Base-by-base conservation (phyloP, 441 rosid species). In the Gossypium aridum region DNA sequence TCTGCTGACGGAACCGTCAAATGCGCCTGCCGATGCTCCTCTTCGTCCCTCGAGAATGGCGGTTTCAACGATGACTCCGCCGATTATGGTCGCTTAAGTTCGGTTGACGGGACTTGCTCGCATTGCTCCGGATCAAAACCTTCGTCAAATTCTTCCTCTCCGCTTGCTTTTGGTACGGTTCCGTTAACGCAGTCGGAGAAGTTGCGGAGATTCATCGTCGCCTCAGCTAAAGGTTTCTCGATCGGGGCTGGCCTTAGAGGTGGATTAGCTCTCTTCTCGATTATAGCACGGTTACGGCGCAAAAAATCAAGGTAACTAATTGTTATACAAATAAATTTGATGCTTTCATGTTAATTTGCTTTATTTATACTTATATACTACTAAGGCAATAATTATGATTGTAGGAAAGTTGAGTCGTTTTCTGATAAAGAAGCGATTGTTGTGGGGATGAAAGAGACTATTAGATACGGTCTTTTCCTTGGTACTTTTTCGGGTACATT, bases 211-310 rank as follows among this genome's bases (percentile, higher is more conserved):
- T 74, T 90, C 17, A 20, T 94, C 16, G 76, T 84, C 37, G 94
- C 98, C 43, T 86, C 92, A 5, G 81, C 60, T 16, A 94, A 89
- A 84, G 97, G 98, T 45, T 94, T 92, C 89, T 85, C 97, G 17
- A 87, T 94, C 25, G 98, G 98, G 62, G 92, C 97, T n/a, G 98
- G 97, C 17, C 82, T 94, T 61, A 94, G 90, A 88, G 98, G 98
- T 26, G 98, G 98, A 62, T 83, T 94, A 16, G 89, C 91, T 70
- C 77, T 94, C 71, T 94, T 94, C 84, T 87, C 97, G 6, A 80
- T 92, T 81, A 81, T 94, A 2, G 83, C 88, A 75, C 86, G 97
- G 25, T 82, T 88, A 74, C 82, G 89, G 47, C 91, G 98, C 72
- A 80, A 85, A 67, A 83, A 81, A 73, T 84, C 79, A 39, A 84